Evolutionary conservation across 768 basidiomycete species (phyloP).

Genomic region (Fomitopsis pulvina): DNA sequence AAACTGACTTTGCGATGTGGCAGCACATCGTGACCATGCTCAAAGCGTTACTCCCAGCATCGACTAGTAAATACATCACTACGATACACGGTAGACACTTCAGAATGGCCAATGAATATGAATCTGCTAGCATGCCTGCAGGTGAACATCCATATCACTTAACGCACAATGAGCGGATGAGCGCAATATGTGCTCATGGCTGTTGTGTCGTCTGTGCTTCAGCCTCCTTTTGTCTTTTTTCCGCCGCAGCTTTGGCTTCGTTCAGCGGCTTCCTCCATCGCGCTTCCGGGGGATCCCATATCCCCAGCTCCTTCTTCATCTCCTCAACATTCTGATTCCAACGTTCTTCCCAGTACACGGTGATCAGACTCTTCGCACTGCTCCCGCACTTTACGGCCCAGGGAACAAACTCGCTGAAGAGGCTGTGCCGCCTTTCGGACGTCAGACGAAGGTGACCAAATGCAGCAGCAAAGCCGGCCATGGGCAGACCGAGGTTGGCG

Average conservation of each 20-base stretch:
- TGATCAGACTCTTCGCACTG: conserved; percentile 68
- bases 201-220: conserved; percentile 2
- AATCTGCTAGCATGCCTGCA: too few relatives aligned
- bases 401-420: conserved; percentile 78
- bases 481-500: conserved; percentile 84
- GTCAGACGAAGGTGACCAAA: conserved; percentile 76
- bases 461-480: conserved; percentile 72
- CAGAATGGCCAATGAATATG: too few relatives aligned
- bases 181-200: neutral
- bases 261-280: conserved; percentile 60
- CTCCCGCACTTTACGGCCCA: conserved; percentile 89
- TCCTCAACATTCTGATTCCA: conserved; percentile 83
- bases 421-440: conserved; percentile 29
- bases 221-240: conserved; percentile 6
- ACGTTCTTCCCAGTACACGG: conserved; percentile 93
- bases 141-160: too few relatives aligned
- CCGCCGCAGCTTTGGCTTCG: conserved; percentile 48
- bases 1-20: too few relatives aligned
- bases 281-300: conserved; percentile 76
- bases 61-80: too few relatives aligned
- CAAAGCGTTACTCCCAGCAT: too few relatives aligned
- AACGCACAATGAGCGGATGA: too few relatives aligned
- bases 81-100: too few relatives aligned
- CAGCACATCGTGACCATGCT: too few relatives aligned
- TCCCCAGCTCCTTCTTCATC: conserved; percentile 78